Evolutionary conservation across 1,284 basidiomycete species (phyloP).

Genomic region (Abortiporus biennis): DNA sequence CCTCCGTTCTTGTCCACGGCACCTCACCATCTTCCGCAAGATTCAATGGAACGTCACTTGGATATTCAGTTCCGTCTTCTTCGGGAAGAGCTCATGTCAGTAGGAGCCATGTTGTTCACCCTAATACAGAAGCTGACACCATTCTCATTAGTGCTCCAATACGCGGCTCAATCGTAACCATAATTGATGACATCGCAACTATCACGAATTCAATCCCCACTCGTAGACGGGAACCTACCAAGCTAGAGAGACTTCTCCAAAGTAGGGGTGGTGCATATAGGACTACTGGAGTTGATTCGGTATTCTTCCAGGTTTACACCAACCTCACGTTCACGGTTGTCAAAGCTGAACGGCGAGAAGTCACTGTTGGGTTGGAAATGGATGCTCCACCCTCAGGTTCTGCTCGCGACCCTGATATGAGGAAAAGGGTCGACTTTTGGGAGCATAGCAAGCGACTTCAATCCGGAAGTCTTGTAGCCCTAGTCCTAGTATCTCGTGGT

Average conservation of each 20-base stretch:
- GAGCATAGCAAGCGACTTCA: constrained; percentile 18
- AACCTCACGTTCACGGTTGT: constrained; percentile 14
- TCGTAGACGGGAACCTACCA: constrained; percentile 11
- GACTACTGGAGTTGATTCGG: constrained; percentile 16
- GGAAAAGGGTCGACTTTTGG: constrained; percentile 19
- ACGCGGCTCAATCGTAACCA: constrained; percentile 22
- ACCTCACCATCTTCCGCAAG: constrained; percentile 49
- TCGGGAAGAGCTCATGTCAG: constrained; percentile 62
- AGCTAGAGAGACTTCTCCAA: constrained; percentile 15
- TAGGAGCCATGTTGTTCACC: constrained; percentile 6
- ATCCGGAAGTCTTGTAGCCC: constrained; percentile 17
- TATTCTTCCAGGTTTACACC: constrained; percentile 22
- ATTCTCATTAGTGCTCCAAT: constrained; percentile 21
- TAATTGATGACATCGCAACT: constrained; percentile 24
- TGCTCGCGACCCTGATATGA: constrained; percentile 11
- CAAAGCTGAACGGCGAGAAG: constrained; percentile 14
- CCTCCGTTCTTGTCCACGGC: constrained; percentile 52
- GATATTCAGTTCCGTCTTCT: constrained; percentile 69
- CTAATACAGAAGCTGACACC: not conserved
- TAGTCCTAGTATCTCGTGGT: constrained; percentile 14
- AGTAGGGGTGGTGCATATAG: constrained; percentile 23
- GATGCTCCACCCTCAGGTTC: constrained; percentile 15
- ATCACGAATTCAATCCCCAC: constrained; percentile 5
- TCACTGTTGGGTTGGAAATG: constrained; percentile 17
- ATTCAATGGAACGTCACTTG: constrained; percentile 54